phyloP scores from a whole-genome alignment of 2,329 filamentous ascomycete species.

The Botrytis deweyae region DNA sequence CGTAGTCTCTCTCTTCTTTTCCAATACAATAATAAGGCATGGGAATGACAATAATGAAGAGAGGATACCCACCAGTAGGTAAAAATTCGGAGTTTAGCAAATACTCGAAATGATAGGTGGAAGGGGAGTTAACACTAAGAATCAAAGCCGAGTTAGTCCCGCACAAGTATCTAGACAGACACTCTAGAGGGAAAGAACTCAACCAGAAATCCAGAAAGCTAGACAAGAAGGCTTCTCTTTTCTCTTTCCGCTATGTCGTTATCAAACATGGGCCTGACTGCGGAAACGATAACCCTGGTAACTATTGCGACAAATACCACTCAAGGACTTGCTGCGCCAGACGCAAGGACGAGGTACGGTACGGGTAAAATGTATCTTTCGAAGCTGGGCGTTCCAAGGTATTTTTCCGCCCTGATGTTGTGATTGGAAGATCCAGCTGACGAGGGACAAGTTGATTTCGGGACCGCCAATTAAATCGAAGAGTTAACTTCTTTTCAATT shows the following conservation, averaged over 20 bases:
- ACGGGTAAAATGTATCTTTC: slow-evolving; percentile 7
- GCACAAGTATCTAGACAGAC: not conserved
- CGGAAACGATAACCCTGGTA: slow-evolving; percentile 3
- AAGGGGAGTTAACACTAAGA: not conserved
- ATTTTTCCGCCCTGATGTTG: not conserved
- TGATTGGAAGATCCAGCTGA: slow-evolving; percentile 13
- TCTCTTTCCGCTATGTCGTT: not conserved
- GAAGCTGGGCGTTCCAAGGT: slow-evolving; percentile 12
- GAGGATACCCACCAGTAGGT: not conserved
- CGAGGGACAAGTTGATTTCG: not conserved
- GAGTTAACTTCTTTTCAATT: not conserved
- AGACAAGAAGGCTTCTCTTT: not conserved
- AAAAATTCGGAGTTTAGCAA: not conserved
- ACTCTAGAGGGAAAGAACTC: not conserved
- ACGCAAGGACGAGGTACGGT: slow-evolving; percentile 20
- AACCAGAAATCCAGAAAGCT: not conserved
- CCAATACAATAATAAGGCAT: not conserved
- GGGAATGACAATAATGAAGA: not conserved
- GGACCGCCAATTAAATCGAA: slow-evolving; percentile 15
- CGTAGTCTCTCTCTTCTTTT: too few species aligned
- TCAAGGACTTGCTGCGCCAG: slow-evolving; percentile 18
- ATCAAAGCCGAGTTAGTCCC: slow-evolving; percentile 4
- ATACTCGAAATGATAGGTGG: not conserved
- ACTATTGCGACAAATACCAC: slow-evolving; percentile 18
- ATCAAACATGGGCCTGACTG: not conserved